phyloP scores from a whole-genome alignment of 208 protist species.

The Leishmania lainsoni region DNA sequence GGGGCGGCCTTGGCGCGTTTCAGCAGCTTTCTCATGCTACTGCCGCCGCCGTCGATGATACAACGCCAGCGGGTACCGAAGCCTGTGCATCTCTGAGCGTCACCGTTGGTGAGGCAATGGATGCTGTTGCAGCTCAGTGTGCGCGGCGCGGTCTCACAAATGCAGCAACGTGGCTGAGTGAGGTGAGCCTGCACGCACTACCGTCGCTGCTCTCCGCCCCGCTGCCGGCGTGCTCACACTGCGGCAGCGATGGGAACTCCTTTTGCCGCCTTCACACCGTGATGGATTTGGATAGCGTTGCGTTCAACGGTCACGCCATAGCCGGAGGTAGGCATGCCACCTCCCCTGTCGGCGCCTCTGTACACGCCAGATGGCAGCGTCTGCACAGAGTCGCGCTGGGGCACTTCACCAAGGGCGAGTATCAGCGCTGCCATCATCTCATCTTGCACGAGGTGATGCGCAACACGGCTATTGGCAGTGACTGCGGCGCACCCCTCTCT shows the following conservation, averaged over 20 bases:
- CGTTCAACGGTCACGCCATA: neutral
- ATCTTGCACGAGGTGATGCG: conserved; percentile 54
- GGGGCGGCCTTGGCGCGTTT: neutral
- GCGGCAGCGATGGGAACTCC: neutral
- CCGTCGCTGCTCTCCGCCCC: conserved; percentile 20
- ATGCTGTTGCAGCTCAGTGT: conserved; percentile 57
- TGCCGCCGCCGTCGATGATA: neutral
- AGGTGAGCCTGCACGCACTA: conserved; percentile 65
- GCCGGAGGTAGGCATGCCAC: neutral
- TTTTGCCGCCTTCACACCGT: neutral
- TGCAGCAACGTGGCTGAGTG: conserved; percentile 61
- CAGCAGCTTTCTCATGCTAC: neutral
- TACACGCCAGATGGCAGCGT: conserved; percentile 26
- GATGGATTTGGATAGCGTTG: neutral
- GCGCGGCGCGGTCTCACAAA: conserved; percentile 60
- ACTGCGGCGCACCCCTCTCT: neutral
- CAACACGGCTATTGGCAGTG: conserved; percentile 13
- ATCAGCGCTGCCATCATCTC: conserved; percentile 67
- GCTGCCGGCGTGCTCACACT: neutral
- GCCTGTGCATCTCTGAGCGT: neutral
- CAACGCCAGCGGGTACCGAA: neutral
- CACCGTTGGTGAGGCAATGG: conserved; percentile 59
- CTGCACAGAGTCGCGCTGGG: conserved; percentile 61
- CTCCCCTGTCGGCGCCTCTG: neutral
- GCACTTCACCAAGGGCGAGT: conserved; percentile 68